Percentiles rank a stretch among this genome's conserved stretches.
Evolutionary conservation across 1,139 yeast genomes (phyloP).

Genomic region (Diutina rugosa): DNA sequence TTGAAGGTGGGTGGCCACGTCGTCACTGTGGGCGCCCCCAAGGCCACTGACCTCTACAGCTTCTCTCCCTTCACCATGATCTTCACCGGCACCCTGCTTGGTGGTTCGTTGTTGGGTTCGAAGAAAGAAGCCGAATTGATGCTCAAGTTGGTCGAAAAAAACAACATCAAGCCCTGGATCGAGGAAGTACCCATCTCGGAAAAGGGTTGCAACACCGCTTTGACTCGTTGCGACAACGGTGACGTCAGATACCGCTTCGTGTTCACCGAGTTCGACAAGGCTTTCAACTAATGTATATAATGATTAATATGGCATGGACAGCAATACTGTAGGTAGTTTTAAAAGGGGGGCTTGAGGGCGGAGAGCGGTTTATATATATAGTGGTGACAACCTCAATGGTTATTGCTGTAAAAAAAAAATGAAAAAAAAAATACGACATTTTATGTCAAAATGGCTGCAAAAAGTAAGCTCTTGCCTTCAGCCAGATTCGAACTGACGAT

Average conservation of each 20-base stretch:
- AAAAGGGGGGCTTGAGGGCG: background rate
- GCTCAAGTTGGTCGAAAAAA: background rate
- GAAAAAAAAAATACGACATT: too few relatives aligned
- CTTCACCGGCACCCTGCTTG: background rate
- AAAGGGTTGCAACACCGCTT: background rate
- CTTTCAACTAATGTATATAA: background rate
- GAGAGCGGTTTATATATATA: background rate
- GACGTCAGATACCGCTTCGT: slow-evolving; percentile 1
- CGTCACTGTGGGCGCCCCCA: background rate
- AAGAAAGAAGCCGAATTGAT: background rate
- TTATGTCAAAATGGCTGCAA: too few relatives aligned
- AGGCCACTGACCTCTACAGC: background rate
- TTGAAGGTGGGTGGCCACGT: background rate
- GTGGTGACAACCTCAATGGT: background rate
- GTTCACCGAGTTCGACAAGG: background rate
- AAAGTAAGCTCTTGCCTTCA: slow-evolving; percentile 35
- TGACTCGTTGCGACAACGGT: background rate
- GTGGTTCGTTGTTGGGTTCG: background rate
- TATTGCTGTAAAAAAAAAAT: background rate
- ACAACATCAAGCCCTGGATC: background rate
- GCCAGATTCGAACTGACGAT: slow-evolving; percentile 82
- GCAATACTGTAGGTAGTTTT: too few relatives aligned
- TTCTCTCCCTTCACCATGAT: background rate
- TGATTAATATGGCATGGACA: background rate
- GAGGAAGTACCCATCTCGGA: background rate